Base-by-base conservation (phyloP, 148 eudicot species). In the Cornus controversa region DNA sequence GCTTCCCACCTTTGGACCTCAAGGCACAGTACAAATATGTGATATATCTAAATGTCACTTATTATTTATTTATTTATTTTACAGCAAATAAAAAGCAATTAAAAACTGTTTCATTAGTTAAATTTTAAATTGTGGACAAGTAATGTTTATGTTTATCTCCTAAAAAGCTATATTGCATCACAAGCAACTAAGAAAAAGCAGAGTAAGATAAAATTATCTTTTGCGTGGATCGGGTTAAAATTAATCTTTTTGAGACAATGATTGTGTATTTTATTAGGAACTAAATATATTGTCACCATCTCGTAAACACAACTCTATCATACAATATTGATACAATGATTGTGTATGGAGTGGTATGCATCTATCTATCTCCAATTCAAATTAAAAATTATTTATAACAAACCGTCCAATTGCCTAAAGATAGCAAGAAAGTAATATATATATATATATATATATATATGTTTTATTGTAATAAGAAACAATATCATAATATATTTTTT, bases 171-270 rank as follows among this genome's bases (percentile, higher is more conserved):
- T 58, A 80, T 84, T 84, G 80, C 78, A 77, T 76, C 84, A 40
- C 72, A 83, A 79, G 77, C 82, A 74, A 84, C 28, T 75, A 63
- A 60, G 4, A 67, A 75, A 77, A 70, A 78, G 75, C 27, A 53
- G 67, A 42, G 7, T 24, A 23, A 37, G 26, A 67, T 40, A 62
- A 20, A 63, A 27, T 65, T 73, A 68, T 66, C 74, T 73, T 10
- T 70, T 63, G 29, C 10, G 40, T 62, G 77, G 53, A 60, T 84
- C 34, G 70, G 75, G 87, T 84, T 80, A 81, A 84, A 82, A 75
- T 72, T 65, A 76, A 84, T 84, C 86, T 84, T 87, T 87, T 85
- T 66, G 84, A 53, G 71, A 81, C 82, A 87, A 87, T 87, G 82
- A 87, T 87, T 78, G 79, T 27, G 16, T 69, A 62, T 40, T 77